These are phyloP conservation scores for Cantharellus anzutake DNA, from an alignment of 768 basidiomycete species.

Conservation along the genomic window DNA sequence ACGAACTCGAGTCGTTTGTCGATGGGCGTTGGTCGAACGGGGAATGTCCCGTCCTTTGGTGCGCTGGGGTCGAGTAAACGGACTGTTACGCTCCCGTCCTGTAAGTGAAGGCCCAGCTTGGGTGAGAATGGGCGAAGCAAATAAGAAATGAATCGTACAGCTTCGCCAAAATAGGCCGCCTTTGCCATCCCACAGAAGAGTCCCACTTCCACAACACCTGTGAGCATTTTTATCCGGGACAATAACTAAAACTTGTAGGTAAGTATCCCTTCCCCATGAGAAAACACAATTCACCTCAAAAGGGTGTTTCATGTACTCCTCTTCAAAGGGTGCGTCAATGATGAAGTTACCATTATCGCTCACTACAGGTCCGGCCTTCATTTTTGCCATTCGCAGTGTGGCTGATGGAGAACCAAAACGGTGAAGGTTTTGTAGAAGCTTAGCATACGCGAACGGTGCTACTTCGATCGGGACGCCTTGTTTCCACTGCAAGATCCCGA, in stretches of 20 bases:
- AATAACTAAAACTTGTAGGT: conserved; percentile 34
- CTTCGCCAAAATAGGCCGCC: conserved; percentile 93
- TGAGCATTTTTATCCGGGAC: conserved; percentile 74
- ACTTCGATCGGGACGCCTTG: conserved; percentile 94
- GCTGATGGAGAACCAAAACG: conserved; percentile 38
- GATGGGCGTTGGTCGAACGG: too few relatives aligned
- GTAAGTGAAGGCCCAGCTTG: background rate
- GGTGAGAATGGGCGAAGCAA: background rate
- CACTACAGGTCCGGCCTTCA: conserved; percentile 83
- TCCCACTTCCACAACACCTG: conserved; percentile 97
- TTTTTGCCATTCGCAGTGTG: conserved; percentile 79
- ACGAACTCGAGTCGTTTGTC: too few relatives aligned
- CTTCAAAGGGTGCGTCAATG: conserved; percentile 84
- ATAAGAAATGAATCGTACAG: conserved; percentile 22
- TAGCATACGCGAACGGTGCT: conserved; percentile 87
- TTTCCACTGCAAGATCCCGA: conserved; percentile 34
- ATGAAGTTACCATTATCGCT: conserved; percentile 96
- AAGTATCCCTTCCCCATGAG: background rate
- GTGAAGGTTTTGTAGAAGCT: conserved; percentile 56
- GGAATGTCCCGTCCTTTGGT: too few relatives aligned
- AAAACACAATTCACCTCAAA: conserved; percentile 23
- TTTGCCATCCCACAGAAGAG: conserved; percentile 86
- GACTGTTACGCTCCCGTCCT: background rate
- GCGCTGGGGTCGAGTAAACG: background rate
- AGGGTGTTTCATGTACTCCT: conserved; percentile 47